These are phyloP conservation scores for Pyrenochaeta sp. DNA, from an alignment of 2,329 filamentous ascomycete genomes.

Conservation along the genomic window DNA sequence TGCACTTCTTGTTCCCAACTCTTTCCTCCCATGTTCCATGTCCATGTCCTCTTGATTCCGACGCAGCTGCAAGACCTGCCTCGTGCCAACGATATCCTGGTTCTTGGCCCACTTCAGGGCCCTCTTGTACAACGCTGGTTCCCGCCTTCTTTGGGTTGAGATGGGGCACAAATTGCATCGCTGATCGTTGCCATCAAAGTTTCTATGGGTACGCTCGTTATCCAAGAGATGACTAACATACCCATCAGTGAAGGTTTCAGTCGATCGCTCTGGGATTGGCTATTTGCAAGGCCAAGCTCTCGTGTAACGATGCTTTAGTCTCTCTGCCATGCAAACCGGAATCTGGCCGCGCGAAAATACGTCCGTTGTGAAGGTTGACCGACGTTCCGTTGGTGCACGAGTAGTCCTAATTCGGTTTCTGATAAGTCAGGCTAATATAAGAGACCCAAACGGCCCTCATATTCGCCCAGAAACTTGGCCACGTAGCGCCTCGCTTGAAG, in stretches of 20 bases:
- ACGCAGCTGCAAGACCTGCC: background rate
- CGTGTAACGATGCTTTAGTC: conserved; percentile 2
- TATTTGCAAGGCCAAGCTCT: background rate
- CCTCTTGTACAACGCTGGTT: conserved; percentile 3
- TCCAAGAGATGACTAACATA: conserved; percentile 23
- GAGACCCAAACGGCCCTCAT: background rate
- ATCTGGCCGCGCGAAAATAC: background rate
- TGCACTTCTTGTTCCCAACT: background rate
- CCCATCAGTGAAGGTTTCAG: background rate
- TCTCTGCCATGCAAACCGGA: conserved; percentile 2
- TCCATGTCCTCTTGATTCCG: conserved; percentile 1
- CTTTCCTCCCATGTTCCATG: background rate
- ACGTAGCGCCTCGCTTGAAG: conserved; percentile 19
- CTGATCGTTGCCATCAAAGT: background rate
- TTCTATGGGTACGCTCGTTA: conserved; percentile 4
- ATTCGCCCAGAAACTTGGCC: background rate
- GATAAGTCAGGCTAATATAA: conserved; percentile 22
- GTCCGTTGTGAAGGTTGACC: background rate
- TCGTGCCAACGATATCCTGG: conserved; percentile 1
- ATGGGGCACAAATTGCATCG: conserved; percentile 9
- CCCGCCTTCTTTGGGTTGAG: conserved; percentile 6
- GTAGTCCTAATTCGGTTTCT: conserved; percentile 23
- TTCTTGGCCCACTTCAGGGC: conserved; percentile 5
- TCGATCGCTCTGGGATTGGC: background rate
- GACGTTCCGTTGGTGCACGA: conserved; percentile 1